Percentiles rank a stretch among this genome's conserved stretches.
Evolutionary conservation across 352 stramenopile species (phyloP).

Genomic region (Pythium insidiosum): DNA sequence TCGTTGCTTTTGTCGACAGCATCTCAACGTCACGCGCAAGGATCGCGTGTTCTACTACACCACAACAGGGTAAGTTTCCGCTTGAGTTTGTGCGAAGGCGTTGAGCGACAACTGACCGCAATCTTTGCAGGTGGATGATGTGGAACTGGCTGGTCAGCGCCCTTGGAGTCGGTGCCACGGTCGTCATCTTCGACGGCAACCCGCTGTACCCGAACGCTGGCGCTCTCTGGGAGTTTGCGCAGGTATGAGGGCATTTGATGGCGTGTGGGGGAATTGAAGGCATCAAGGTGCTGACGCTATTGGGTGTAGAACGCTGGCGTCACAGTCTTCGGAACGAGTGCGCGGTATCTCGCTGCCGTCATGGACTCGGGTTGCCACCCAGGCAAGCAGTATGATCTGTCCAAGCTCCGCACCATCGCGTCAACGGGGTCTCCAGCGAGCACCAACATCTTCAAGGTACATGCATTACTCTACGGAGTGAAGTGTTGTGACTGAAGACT

Average conservation of each 20-base stretch:
- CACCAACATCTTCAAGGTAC: constrained; percentile 68
- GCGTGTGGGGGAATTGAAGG: too few species aligned
- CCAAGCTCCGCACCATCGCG: constrained; percentile 53
- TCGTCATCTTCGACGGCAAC: constrained; percentile 79
- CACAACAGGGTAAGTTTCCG: constrained; percentile 50
- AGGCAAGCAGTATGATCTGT: constrained; percentile 54
- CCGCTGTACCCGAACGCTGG: constrained; percentile 47
- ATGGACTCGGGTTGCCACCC: constrained; percentile 63
- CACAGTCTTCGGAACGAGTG: constrained; percentile 67
- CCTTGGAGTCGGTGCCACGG: constrained; percentile 54
- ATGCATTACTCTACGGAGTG: too few species aligned
- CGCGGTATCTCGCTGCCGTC: constrained; percentile 63
- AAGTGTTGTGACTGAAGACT: too few species aligned
- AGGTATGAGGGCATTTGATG: too few species aligned
- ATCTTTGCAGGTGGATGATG: constrained; percentile 66
- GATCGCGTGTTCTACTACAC: constrained; percentile 82
- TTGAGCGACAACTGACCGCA: too few species aligned
- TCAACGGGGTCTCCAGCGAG: constrained; percentile 68
- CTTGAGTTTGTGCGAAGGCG: too few species aligned
- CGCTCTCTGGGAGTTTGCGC: constrained; percentile 50
- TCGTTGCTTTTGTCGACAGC: too few species aligned
- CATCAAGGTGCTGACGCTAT: too few species aligned
- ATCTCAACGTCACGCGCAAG: constrained; percentile 51
- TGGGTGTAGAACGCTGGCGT: constrained; percentile 35
- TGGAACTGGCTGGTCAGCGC: constrained; percentile 82